Evolutionary conservation across 257 asterid species (phyloP).

Genomic region (Solanum bulbocastanum): DNA sequence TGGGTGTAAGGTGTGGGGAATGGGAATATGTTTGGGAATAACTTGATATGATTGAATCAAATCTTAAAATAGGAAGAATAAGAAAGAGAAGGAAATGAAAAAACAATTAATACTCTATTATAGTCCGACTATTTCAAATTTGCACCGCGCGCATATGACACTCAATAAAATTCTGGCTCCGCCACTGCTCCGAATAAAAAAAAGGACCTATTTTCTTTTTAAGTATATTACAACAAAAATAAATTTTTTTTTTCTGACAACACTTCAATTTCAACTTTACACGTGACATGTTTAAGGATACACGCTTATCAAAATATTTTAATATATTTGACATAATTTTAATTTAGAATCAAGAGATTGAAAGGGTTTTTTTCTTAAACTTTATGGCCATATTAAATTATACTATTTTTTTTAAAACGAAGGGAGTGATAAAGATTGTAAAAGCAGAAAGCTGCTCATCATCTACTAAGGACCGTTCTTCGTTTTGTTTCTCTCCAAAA

Average conservation of each 20-base stretch:
- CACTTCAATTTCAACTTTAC: background rate
- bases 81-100: background rate
- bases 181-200: too few species aligned
- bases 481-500: background rate
- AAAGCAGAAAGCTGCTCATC: constrained; percentile 1
- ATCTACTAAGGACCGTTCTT: constrained; percentile 1
- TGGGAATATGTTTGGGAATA: background rate
- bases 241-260: too few species aligned
- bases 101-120: background rate
- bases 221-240: too few species aligned
- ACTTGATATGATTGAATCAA: background rate
- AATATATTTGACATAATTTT: background rate
- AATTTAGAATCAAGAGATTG: too few species aligned
- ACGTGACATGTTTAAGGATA: background rate
- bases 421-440: background rate
- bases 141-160: too few species aligned
- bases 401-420: too few species aligned
- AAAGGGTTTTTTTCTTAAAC: too few species aligned
- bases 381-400: too few species aligned
- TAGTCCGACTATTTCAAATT: too few species aligned
- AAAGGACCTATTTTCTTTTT: too few species aligned
- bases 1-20: background rate
- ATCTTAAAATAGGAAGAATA: background rate
- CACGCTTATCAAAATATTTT: too few species aligned
- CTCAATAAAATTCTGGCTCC: too few species aligned